Base-by-base conservation (phyloP, 306 rosid species). In the Leucaena leucocephala region DNA sequence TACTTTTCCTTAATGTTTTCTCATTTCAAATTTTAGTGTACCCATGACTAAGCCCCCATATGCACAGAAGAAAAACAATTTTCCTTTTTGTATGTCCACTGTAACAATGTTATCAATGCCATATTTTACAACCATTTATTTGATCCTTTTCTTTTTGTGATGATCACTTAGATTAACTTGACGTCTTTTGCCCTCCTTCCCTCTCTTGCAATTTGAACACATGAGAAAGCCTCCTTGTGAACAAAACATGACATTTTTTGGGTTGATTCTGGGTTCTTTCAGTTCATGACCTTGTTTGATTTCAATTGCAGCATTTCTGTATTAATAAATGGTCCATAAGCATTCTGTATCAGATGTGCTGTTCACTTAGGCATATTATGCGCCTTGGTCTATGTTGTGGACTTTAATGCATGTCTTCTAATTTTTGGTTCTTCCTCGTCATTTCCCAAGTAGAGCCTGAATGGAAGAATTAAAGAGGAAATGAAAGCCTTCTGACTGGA, bases 371-470 rank as follows among this genome's bases (percentile, higher is more conserved):
- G 75, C 82, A 72, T 63, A 76, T 70, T 61, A 76, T 66, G 82
- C 71, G 71, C 78, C 66, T 54, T 52, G 71, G 76, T 40, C 52
- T 35, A 39, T 38, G 45, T 13, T 39, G 21, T 55, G 55, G 15
- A n/a, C 65, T 38, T 68, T 43, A 68, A 21, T 82, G 65, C 74
- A 19, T 66, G 71, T 76, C 72, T 48, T 76, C 82, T 62, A 82
- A 66, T 80, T 80, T 80, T 68, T 52, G 71, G 68, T 64, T 66
- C 73, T 22, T 66, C 82, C 74, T 57, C 79, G 65, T 78, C 77
- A 80, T 76, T 67, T 82, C 80, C 83, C 76, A 68, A 72, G 78
- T 80, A 80, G 81, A 82, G 81, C 86, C 74, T 80, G 86, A 76
- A 68, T 67, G 84, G 80, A 82, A 80, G 84, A 70, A 77, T 76